Conservation (phyloP, 1,139 yeast species). For the Keqinozyma sinolaborantium region DNA sequence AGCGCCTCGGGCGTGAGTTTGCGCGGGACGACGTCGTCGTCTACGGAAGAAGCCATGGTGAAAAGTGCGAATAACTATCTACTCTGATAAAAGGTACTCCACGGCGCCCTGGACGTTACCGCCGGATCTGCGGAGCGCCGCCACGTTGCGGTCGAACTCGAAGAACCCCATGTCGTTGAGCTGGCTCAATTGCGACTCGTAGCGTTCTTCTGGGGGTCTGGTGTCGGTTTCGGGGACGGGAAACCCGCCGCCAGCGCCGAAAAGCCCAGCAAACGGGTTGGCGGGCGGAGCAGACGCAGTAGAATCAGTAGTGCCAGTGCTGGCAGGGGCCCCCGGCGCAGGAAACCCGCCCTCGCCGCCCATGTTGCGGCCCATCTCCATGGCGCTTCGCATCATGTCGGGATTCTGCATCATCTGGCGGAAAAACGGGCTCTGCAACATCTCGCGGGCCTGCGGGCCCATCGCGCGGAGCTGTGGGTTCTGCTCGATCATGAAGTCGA, state of each 20-base stretch:
- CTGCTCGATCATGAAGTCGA: constrained; percentile 78
- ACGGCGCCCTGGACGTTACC: constrained; percentile 98
- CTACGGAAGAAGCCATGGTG: too few species aligned
- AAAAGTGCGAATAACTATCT: too few species aligned
- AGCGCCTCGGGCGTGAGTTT: constrained; percentile 2
- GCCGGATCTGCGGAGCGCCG: constrained; percentile 90
- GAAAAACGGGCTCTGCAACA: constrained; percentile 81
- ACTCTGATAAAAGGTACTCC: constrained; percentile 60
- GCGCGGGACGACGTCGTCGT: too few species aligned
- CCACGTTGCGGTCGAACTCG: constrained; percentile 88
- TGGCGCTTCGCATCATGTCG: constrained; percentile 76
- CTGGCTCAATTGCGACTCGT: constrained; percentile 85
- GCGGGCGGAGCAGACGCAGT: constrained; percentile 31
- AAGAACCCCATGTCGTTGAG: constrained; percentile 95
- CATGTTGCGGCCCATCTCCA: constrained; percentile 61
- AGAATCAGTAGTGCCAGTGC: constrained; percentile 14
- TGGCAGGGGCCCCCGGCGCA: constrained; percentile 42
- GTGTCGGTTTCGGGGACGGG: constrained; percentile 55
- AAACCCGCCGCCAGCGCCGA: constrained; percentile 28
- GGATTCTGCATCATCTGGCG: constrained; percentile 87
- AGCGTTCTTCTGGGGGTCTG: constrained; percentile 95
- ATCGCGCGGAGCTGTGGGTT: constrained; percentile 80
- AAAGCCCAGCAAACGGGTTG: constrained; percentile 51
- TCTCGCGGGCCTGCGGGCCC: constrained; percentile 87
- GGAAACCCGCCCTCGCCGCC: constrained; percentile 40